Evolutionary conservation across 768 basidiomycete species (phyloP).

Genomic region (Kondoa subrosea): DNA sequence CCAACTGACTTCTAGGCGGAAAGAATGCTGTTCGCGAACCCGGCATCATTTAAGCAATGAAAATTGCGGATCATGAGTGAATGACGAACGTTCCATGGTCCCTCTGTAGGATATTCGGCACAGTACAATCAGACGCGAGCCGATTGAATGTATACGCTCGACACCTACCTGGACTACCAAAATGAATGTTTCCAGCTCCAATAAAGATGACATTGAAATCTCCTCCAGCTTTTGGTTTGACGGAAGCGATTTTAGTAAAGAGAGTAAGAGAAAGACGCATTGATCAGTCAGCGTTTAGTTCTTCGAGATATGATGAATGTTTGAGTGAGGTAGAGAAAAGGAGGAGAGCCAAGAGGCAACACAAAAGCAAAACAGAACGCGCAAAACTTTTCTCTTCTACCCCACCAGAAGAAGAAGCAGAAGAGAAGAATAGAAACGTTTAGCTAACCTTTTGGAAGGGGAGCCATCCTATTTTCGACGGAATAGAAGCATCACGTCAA

Average conservation of each 20-base stretch:
- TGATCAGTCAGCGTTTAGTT: not conserved
- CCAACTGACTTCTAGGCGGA: constrained; percentile 35
- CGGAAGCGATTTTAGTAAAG: not conserved
- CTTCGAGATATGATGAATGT: no score
- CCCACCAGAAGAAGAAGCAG: not conserved
- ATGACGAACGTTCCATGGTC: constrained; percentile 13
- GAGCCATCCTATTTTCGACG: not conserved
- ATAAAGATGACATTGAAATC: constrained; percentile 88
- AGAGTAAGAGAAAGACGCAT: not conserved
- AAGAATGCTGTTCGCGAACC: constrained; percentile 33
- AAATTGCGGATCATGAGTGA: not conserved
- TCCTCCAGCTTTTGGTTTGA: constrained; percentile 36
- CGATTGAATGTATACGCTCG: no score
- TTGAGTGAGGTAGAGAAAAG: no score
- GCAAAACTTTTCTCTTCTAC: no score
- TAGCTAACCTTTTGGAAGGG: not conserved
- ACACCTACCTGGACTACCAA: constrained; percentile 37
- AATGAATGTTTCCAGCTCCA: constrained; percentile 97
- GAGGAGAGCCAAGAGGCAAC: no score
- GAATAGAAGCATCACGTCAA: not conserved
- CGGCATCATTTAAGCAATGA: not conserved
- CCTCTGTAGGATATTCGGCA: no score
- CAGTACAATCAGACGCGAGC: no score
- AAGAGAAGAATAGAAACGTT: not conserved
- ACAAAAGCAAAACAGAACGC: no score